phyloP scores from a whole-genome alignment of 768 basidiomycete species.

The Filobasidium floriforme region DNA sequence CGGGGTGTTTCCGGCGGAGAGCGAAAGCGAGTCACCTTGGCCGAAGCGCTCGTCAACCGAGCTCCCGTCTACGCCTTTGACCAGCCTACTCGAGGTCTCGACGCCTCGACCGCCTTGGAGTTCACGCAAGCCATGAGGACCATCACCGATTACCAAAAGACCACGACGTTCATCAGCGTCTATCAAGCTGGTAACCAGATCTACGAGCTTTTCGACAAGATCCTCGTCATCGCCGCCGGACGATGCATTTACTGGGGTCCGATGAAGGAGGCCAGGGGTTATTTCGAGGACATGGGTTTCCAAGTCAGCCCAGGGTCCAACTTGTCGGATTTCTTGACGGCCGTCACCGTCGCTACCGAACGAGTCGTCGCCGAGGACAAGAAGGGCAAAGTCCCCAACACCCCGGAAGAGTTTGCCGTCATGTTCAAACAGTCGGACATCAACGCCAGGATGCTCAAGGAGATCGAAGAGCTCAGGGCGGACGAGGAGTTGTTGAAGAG shows the following conservation, averaged over 20 bases:
- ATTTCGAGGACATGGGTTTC: conserved; percentile 28
- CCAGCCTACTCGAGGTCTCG: conserved; percentile 25
- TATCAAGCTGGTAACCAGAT: conserved; percentile 27
- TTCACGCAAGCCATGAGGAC: conserved; percentile 19
- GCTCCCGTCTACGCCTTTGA: conserved; percentile 22
- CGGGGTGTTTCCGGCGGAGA: conserved; percentile 41
- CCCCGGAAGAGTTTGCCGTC: conserved; percentile 16
- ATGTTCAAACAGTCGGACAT: conserved; percentile 6
- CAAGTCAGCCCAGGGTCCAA: conserved; percentile 17
- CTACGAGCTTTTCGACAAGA: conserved; percentile 27
- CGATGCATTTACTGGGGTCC: conserved; percentile 23
- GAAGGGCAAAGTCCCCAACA: conserved; percentile 32
- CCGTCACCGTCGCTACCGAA: conserved; percentile 18
- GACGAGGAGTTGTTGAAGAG: conserved; percentile 8
- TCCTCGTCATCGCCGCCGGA: conserved; percentile 26
- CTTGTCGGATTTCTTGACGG: conserved; percentile 26
- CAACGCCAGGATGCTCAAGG: conserved; percentile 1
- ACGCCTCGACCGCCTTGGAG: conserved; percentile 24
- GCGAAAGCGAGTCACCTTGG: conserved; percentile 21
- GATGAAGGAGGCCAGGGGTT: conserved; percentile 19
- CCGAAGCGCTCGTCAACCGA: conserved; percentile 22
- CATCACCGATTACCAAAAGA: conserved; percentile 20
- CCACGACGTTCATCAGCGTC: conserved; percentile 17
- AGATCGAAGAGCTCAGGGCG: conserved; percentile 8
- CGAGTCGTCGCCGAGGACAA: conserved; percentile 21